Base-by-base conservation (phyloP, 805 yeast genomes). In the Spathaspora sp. region DNA sequence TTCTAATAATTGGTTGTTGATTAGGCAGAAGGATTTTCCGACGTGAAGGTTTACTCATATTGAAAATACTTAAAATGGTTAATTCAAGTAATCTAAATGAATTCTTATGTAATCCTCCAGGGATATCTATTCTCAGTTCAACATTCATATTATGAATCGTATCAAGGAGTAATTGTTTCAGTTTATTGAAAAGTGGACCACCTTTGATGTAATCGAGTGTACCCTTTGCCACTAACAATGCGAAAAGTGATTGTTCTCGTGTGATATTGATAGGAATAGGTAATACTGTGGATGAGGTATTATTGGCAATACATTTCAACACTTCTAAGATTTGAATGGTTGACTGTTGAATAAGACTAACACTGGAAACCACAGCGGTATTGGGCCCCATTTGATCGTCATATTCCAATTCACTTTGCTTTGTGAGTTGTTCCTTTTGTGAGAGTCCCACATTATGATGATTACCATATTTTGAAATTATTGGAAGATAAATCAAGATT, bases 121-220 rank as follows among this genome's bases (percentile, higher is more conserved):
- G 83, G 23, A 82, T 66, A 17, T 79, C 83, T 45, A 76, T 67
- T 18, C 67, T 68, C 45, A 82, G 77, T 58, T 83, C 87, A 12
- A 64, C 58, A 56, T 73, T 80, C 52, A 86, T 67, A 47, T 78
- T 80, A 19, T 72, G 67, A 2, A 85, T 66, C 2, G 83, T 74
- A 29, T 72, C 78, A 18, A 73, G 66, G 46, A 90, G 67, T 46
- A 87, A 68, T 32, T 68, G 75, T 57, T 82, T 86, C 62, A 85
- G 82, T 48, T 85, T 90, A 61, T 82, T 87, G 62, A 85, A 83
- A 50, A 90, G 67, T 1, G 93, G 84, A 0, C 97, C 96, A 39
- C 91, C 90, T 62, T 89, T 82, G 2, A 89, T 83, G 62, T 88
- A 89, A 55, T 90, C 97, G 51, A 91, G 71, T 0, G 90, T 81